A percentile compares a stretch with the other conserved stretches of the same genome.
Evolutionary conservation across 2,329 filamentous ascomycete genomes (phyloP).

Genomic region (Kalmusia sp.): DNA sequence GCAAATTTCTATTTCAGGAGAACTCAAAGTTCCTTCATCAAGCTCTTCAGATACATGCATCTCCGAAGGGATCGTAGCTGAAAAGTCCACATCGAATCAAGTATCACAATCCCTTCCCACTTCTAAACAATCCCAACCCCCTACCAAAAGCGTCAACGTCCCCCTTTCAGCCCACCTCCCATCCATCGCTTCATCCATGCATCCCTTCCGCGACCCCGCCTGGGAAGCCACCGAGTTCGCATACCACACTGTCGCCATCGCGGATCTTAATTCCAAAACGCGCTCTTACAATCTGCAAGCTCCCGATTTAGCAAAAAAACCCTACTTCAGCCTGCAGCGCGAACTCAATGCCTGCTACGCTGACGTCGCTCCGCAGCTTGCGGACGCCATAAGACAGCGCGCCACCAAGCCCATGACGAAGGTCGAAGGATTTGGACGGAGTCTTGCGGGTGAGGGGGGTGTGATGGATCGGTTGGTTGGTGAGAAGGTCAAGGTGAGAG

Average conservation of each 20-base stretch:
- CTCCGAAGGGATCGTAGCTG: conserved; percentile 35
- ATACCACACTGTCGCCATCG: conserved; percentile 79
- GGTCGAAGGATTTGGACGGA: conserved; percentile 44
- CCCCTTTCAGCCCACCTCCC: conserved; percentile 14
- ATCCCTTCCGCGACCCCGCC: conserved; percentile 76
- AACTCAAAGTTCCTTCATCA: conserved; percentile 43
- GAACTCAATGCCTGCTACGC: conserved; percentile 84
- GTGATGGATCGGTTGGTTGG: conserved; percentile 69
- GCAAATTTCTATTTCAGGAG: conserved; percentile 55
- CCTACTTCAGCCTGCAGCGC: conserved; percentile 83
- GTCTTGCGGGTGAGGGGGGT: conserved; percentile 51
- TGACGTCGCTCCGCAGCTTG: conserved; percentile 80
- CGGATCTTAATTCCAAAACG: conserved; percentile 78
- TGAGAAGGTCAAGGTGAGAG: conserved; percentile 68
- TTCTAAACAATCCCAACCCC: conserved; percentile 6
- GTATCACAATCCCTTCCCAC: neutral
- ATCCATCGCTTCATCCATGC: conserved; percentile 49
- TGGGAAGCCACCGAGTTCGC: conserved; percentile 77
- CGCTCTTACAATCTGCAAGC: conserved; percentile 96
- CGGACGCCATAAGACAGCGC: conserved; percentile 74
- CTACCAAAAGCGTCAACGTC: conserved; percentile 24
- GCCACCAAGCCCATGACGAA: conserved; percentile 59
- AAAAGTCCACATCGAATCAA: conserved; percentile 23
- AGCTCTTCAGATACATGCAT: conserved; percentile 22
- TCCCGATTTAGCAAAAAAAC: conserved; percentile 88